A percentile compares a stretch with the other conserved stretches of the same genome.
phyloP scores from a whole-genome alignment of 345 rosid genomes.

The Reutealis trisperma region DNA sequence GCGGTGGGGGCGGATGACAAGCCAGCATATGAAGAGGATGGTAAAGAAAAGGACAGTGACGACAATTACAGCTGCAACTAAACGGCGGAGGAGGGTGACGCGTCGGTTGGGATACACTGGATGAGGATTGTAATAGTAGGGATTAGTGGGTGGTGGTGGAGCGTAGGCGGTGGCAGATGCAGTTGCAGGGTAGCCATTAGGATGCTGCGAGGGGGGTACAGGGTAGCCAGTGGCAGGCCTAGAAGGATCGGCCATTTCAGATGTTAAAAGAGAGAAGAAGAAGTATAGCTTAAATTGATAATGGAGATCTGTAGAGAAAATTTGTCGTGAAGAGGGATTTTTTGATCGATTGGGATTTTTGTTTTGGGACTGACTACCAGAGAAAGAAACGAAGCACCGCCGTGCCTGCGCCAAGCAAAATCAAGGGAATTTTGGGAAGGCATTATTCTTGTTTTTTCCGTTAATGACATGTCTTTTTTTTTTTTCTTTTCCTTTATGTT shows the following conservation, averaged over 20 bases:
- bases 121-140: constrained; percentile 33
- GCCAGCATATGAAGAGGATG: constrained; percentile 58
- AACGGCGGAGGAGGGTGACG: constrained; percentile 48
- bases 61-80: constrained; percentile 37
- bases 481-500: no score
- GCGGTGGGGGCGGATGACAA: constrained; percentile 65
- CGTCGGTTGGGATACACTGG: constrained; percentile 44
- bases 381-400: no score
- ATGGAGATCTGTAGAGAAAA: background rate
- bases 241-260: background rate
- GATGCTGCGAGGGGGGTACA: background rate
- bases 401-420: no score
- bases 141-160: constrained; percentile 18
- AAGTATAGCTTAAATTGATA: no score
- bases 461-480: no score
- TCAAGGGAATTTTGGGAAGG: no score
- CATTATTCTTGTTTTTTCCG: no score
- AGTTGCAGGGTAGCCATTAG: constrained; percentile 11
- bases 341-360: no score
- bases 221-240: constrained; percentile 29
- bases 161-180: constrained; percentile 4
- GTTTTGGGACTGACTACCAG: no score
- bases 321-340: no score
- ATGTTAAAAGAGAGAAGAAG: no score
- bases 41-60: constrained; percentile 44